Percentiles rank a stretch among this genome's conserved stretches.
These are phyloP conservation scores for Venturiaceae sp. DNA, from an alignment of 2,329 filamentous ascomycete genomes.

Conservation along the genomic window DNA sequence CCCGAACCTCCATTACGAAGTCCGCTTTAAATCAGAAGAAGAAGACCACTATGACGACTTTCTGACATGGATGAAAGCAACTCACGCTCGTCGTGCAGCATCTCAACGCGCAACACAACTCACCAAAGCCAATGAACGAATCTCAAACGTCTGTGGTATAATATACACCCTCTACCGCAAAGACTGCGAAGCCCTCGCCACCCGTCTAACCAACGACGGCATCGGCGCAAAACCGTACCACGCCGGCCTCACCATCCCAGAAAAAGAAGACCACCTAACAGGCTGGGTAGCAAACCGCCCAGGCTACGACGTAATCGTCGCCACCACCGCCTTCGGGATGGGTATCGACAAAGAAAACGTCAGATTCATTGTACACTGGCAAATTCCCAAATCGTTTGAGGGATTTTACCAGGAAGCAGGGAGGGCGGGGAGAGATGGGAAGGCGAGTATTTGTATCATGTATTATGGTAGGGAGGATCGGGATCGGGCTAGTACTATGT, in stretches of 20 bases:
- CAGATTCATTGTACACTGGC: slow-evolving; percentile 91
- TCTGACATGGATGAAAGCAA: slow-evolving; percentile 62
- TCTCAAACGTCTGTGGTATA: slow-evolving; percentile 61
- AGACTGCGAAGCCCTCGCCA: slow-evolving; percentile 63
- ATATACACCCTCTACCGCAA: slow-evolving; percentile 69
- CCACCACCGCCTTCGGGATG: slow-evolving; percentile 95
- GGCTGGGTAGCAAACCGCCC: slow-evolving; percentile 64
- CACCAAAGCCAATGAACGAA: slow-evolving; percentile 27
- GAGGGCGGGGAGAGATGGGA: slow-evolving; percentile 80
- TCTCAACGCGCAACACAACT: slow-evolving; percentile 50
- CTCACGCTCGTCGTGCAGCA: slow-evolving; percentile 58
- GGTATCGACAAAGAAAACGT: slow-evolving; percentile 95
- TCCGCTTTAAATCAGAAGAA: slow-evolving; percentile 72
- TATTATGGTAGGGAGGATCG: slow-evolving; percentile 87
- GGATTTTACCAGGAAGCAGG: slow-evolving; percentile 95
- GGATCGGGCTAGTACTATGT: slow-evolving; percentile 55
- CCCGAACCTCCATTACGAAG: slow-evolving; percentile 82
- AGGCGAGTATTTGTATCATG: slow-evolving; percentile 75
- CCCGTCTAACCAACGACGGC: slow-evolving; percentile 54
- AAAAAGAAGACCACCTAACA: slow-evolving; percentile 61
- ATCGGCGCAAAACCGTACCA: slow-evolving; percentile 68
- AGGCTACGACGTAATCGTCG: slow-evolving; percentile 85
- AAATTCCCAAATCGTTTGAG: slow-evolving; percentile 86
- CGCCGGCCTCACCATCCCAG: slow-evolving; percentile 53
- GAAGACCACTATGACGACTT: slow-evolving; percentile 68